A percentile compares a stretch with the other conserved stretches of the same genome.
phyloP scores from a whole-genome alignment of 352 stramenopile genomes.

The Globisporangium radiosum region DNA sequence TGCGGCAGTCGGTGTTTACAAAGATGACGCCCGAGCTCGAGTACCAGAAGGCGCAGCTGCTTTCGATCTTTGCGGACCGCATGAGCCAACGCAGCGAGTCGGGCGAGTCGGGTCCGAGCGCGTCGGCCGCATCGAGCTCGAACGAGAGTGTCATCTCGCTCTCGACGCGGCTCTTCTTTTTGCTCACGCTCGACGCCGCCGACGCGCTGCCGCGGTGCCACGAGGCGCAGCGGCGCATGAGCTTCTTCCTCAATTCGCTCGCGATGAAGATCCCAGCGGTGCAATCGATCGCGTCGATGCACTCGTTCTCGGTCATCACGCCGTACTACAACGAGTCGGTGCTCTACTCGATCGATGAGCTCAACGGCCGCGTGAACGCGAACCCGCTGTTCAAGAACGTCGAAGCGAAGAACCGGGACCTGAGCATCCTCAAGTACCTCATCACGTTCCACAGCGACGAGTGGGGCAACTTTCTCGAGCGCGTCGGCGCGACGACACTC shows the following conservation, averaged over 20 bases:
- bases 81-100: slow-evolving; percentile 44
- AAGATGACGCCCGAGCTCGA: slow-evolving; percentile 69
- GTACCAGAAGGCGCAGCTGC: slow-evolving; percentile 75
- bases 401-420: slow-evolving; percentile 73
- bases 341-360: slow-evolving; percentile 76
- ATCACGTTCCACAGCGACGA: slow-evolving; percentile 85
- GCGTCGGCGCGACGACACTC: slow-evolving; percentile 64
- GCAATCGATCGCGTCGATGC: slow-evolving; percentile 79
- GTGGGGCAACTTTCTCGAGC: slow-evolving; percentile 86
- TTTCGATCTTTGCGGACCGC: slow-evolving; percentile 69
- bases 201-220: slow-evolving; percentile 79
- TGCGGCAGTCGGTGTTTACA: slow-evolving; percentile 71
- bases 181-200: slow-evolving; percentile 78
- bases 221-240: slow-evolving; percentile 84
- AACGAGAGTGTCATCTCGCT: slow-evolving; percentile 79
- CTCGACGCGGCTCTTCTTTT: slow-evolving; percentile 74
- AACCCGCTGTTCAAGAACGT: slow-evolving; percentile 85
- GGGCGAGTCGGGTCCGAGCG: slow-evolving; percentile 25
- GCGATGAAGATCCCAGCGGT: slow-evolving; percentile 86
- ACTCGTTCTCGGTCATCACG: slow-evolving; percentile 85
- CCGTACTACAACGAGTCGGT: slow-evolving; percentile 89
- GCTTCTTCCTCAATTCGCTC: slow-evolving; percentile 86
- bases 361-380: slow-evolving; percentile 74
- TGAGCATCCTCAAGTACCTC: slow-evolving; percentile 87
- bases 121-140: slow-evolving; percentile 40